Percentiles rank a stretch among this genome's conserved stretches.
These are phyloP conservation scores for Lasiosphaeria miniovina DNA, from an alignment of 495 filamentous ascomycete species.

Conservation along the genomic window DNA sequence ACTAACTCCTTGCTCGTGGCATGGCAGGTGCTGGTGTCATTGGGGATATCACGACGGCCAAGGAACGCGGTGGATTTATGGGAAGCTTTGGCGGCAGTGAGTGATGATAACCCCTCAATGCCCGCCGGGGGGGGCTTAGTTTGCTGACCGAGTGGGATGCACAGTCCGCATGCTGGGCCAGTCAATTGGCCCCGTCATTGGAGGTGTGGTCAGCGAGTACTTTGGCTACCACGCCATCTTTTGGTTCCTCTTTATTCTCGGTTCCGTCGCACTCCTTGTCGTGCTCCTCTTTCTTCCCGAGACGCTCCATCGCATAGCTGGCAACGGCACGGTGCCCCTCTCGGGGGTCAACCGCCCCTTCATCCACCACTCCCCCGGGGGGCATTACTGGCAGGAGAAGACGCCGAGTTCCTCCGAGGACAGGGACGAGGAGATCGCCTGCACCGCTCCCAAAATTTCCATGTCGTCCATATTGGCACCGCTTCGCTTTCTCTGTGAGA, in stretches of 20 bases:
- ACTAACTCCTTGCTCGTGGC: not conserved
- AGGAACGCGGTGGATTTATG: slow-evolving; percentile 52
- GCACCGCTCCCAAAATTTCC: slow-evolving; percentile 47
- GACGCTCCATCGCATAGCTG: slow-evolving; percentile 63
- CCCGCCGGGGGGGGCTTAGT: not conserved
- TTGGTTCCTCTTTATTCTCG: slow-evolving; percentile 61
- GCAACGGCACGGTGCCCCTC: slow-evolving; percentile 52
- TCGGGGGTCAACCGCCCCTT: slow-evolving; percentile 30
- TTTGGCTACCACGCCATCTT: slow-evolving; percentile 66
- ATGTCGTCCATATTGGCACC: slow-evolving; percentile 47
- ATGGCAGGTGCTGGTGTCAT: slow-evolving; percentile 47
- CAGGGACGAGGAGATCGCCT: not conserved
- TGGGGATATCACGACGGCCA: slow-evolving; percentile 49
- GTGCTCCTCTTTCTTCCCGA: slow-evolving; percentile 54
- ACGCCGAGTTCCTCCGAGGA: not conserved
- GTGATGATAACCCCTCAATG: not conserved
- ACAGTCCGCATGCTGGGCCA: slow-evolving; percentile 45
- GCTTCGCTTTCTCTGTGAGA: slow-evolving; percentile 57
- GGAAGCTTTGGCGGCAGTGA: slow-evolving; percentile 44
- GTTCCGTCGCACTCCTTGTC: slow-evolving; percentile 38
- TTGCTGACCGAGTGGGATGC: slow-evolving; percentile 12
- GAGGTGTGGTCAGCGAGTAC: slow-evolving; percentile 59
- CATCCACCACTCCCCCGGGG: slow-evolving; percentile 41
- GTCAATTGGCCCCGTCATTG: slow-evolving; percentile 58
- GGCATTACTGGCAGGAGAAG: slow-evolving; percentile 23